phyloP scores from a whole-genome alignment of 495 filamentous ascomycete genomes.

The Aspergillus incahuasiensis region DNA sequence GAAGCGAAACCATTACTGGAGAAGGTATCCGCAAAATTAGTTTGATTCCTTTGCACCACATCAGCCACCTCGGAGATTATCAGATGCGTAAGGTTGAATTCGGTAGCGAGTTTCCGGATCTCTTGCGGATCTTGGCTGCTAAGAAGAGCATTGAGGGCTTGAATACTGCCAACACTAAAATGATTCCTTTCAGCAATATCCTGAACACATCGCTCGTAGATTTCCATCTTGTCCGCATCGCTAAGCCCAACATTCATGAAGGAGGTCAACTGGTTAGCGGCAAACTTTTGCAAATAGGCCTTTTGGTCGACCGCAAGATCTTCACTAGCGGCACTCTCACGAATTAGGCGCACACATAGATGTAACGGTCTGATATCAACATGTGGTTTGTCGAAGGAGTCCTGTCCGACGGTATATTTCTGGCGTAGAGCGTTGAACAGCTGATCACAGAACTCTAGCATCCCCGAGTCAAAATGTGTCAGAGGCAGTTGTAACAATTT shows the following conservation, averaged over 20 bases:
- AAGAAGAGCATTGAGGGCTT: constrained; percentile 58
- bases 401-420: constrained; percentile 22
- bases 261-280: constrained; percentile 47
- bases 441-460: constrained; percentile 43
- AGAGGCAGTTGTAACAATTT: constrained; percentile 70
- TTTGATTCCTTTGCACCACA: constrained; percentile 37
- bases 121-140: constrained; percentile 41
- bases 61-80: constrained; percentile 48
- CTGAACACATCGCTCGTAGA: constrained; percentile 53
- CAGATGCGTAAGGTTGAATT: constrained; percentile 48
- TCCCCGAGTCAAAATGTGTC: constrained; percentile 49
- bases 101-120: constrained; percentile 48
- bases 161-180: constrained; percentile 65
- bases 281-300: constrained; percentile 52
- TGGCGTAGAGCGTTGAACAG: constrained; percentile 37
- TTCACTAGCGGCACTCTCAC: constrained; percentile 50
- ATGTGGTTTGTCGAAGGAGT: constrained; percentile 18
- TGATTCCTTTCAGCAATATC: constrained; percentile 54
- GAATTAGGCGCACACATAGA: constrained; percentile 64
- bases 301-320: constrained; percentile 38
- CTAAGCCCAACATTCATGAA: constrained; percentile 50
- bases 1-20: constrained; percentile 38
- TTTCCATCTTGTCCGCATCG: constrained; percentile 44
- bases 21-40: constrained; percentile 32
- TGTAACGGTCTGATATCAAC: constrained; percentile 36